Percentiles rank a stretch among this genome's conserved stretches.
These are phyloP conservation scores for Helotiales sp. DNA, from an alignment of 2,329 filamentous ascomycete species.

Conservation along the genomic window DNA sequence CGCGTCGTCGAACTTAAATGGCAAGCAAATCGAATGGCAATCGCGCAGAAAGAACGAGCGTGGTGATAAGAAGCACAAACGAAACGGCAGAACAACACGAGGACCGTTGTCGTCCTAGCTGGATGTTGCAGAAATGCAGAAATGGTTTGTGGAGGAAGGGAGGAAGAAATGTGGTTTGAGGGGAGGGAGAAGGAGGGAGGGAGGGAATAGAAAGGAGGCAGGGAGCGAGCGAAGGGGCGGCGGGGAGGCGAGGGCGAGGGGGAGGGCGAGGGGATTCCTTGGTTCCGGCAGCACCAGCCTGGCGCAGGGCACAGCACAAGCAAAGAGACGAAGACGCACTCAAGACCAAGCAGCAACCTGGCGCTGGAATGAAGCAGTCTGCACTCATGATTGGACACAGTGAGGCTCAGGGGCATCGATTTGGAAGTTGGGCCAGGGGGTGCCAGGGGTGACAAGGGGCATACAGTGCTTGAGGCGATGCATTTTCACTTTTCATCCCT, in stretches of 20 bases:
- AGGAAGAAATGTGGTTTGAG: constrained; percentile 16
- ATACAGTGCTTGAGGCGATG: neutral
- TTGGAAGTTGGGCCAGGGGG: constrained; percentile 1
- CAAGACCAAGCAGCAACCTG: neutral
- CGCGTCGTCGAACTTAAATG: constrained; percentile 22
- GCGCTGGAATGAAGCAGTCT: constrained; percentile 28
- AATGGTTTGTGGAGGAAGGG: constrained; percentile 19
- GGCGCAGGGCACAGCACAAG: neutral
- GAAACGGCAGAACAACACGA: constrained; percentile 17
- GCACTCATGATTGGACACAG: constrained; percentile 20
- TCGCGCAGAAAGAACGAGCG: constrained; percentile 24
- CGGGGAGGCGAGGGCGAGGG: constrained; percentile 4
- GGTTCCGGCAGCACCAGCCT: neutral
- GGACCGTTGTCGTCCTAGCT: constrained; percentile 5
- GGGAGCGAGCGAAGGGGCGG: neutral
- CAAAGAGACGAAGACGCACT: neutral
- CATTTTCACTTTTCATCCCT: neutral
- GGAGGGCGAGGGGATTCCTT: constrained; percentile 14
- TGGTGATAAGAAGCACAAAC: constrained; percentile 18
- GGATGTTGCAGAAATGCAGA: neutral
- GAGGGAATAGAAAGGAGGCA: constrained; percentile 12
- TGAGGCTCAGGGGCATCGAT: neutral
- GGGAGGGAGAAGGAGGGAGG: constrained; percentile 11
- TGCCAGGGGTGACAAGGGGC: neutral
- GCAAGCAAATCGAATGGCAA: neutral